Evolutionary conservation across 768 basidiomycete genomes (phyloP).

Genomic region (Aureoboletus auriporus): DNA sequence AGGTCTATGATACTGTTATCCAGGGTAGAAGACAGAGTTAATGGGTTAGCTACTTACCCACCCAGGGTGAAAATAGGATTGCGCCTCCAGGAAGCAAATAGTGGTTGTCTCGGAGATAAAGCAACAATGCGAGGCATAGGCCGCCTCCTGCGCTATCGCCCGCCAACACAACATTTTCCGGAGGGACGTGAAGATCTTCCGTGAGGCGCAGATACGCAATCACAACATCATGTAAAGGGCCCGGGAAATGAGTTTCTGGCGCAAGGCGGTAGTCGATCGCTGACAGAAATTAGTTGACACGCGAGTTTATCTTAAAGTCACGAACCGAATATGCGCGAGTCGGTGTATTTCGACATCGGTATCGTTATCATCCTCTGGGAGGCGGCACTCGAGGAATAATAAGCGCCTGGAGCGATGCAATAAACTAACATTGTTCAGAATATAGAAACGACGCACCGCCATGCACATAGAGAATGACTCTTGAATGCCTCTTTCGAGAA

Average conservation of each 20-base stretch:
- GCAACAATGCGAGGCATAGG: constrained; percentile 74
- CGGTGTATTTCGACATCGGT: constrained; percentile 82
- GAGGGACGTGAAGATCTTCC: constrained; percentile 84
- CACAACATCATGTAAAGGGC: constrained; percentile 83
- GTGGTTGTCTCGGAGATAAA: constrained; percentile 92
- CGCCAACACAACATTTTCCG: constrained; percentile 83
- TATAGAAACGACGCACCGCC: constrained; percentile 55
- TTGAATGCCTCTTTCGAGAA: constrained; percentile 51
- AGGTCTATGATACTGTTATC: constrained; percentile 50
- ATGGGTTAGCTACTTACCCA: constrained; percentile 54
- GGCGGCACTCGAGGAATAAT: constrained; percentile 88
- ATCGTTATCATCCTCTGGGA: constrained; percentile 90
- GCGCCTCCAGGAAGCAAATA: constrained; percentile 83
- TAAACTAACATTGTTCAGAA: constrained; percentile 4
- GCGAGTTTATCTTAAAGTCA: constrained; percentile 1
- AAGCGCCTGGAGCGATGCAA: constrained; percentile 58
- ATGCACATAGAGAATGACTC: constrained; percentile 90
- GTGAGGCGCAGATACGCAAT: constrained; percentile 82
- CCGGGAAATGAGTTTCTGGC: constrained; percentile 92
- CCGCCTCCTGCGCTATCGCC: constrained; percentile 97
- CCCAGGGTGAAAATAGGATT: constrained; percentile 93
- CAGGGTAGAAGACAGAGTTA: constrained; percentile 5
- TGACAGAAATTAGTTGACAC: constrained; percentile 29
- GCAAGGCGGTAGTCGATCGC: constrained; percentile 93
- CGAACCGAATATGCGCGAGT: constrained; percentile 83